Base-by-base conservation (phyloP, 495 filamentous ascomycete genomes). In the Xylaria nigripes region DNA sequence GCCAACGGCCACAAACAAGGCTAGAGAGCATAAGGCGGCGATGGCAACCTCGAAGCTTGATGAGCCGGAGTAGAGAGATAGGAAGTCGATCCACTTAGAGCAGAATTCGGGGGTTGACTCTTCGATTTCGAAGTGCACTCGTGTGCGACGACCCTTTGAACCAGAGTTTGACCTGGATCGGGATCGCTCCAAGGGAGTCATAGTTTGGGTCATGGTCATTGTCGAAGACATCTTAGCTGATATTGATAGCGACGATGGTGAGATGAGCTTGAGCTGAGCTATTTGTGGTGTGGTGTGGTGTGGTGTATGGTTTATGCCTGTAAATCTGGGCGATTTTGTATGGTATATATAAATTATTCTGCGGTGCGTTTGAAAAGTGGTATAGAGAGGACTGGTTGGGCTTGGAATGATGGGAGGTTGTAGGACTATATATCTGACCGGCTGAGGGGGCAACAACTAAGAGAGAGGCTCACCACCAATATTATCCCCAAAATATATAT, bases 41-140 rank as follows among this genome's bases (percentile, higher is more conserved):
- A 55, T 55, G 53, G 53, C 53, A 19, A 55, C 53, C 46, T 55
- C 53, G 46, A 49, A 55, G 46, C 53, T 55, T 0, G 53, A 55
- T 16, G 53, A 55, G 29, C 53, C 53, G 12, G 53, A 55, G 53
- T 55, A 55, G 53, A 55, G 46, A 8, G 53, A 55, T 5, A 55
- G 53, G 6, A 55, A 13, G 40, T 55, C 46, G 46, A 55, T 43
- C 53, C 45, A 55, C 40, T 55, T 55, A 7, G 53, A 50, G 46
- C 50, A 48, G 45, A 55, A 38, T 42, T 55, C 53, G 40, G 53
- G 53, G 1, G 38, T 19, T 18, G 53, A 45, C 6, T 55, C 53
- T 13, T 55, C 45, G 18, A 55, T 50, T 38, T 55, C 53, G 16
- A 55, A 55, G 27, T 55, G 53, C 53, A 55, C 53, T 16, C 53